phyloP scores from a whole-genome alignment of 345 rosid species.

The Gynandropsis gynandra region DNA sequence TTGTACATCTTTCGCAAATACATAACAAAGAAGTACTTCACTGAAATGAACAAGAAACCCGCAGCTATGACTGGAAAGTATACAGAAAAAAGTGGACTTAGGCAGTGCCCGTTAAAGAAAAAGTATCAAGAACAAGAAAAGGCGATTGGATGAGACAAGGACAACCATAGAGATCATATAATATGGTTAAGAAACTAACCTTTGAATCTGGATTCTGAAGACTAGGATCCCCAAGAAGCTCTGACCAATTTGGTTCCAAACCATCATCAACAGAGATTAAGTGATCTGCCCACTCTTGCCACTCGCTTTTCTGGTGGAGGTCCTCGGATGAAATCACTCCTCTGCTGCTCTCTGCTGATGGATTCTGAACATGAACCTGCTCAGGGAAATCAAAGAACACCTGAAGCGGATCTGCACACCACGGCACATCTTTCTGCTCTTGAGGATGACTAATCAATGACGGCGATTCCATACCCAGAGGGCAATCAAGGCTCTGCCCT shows the following conservation, averaged over 20 bases:
- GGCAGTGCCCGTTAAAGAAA: background rate
- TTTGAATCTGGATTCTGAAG: slow-evolving; percentile 35
- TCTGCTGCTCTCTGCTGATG: slow-evolving; percentile 36
- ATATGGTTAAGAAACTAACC: slow-evolving; percentile 37
- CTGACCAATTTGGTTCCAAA: slow-evolving; percentile 59
- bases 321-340: slow-evolving; percentile 35
- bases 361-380: slow-evolving; percentile 34
- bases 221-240: slow-evolving; percentile 47
- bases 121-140: background rate
- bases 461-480: slow-evolving; percentile 31
- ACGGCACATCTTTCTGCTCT: slow-evolving; percentile 40
- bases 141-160: background rate
- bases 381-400: slow-evolving; percentile 44
- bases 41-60: no score
- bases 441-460: slow-evolving; percentile 26
- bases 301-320: slow-evolving; percentile 37
- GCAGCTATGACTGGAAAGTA: no score
- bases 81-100: background rate
- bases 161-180: slow-evolving; percentile 9
- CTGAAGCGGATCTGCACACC: slow-evolving; percentile 48
- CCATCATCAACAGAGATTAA: slow-evolving; percentile 55
- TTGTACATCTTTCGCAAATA: background rate
- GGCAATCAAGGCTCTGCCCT: slow-evolving; percentile 25
- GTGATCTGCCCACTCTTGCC: slow-evolving; percentile 67
- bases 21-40: background rate